Evolutionary conservation across 2,329 filamentous ascomycete species (phyloP), one percentile per base, ranked within the genome.

Genomic region (Calonectria honghensis): DNA sequence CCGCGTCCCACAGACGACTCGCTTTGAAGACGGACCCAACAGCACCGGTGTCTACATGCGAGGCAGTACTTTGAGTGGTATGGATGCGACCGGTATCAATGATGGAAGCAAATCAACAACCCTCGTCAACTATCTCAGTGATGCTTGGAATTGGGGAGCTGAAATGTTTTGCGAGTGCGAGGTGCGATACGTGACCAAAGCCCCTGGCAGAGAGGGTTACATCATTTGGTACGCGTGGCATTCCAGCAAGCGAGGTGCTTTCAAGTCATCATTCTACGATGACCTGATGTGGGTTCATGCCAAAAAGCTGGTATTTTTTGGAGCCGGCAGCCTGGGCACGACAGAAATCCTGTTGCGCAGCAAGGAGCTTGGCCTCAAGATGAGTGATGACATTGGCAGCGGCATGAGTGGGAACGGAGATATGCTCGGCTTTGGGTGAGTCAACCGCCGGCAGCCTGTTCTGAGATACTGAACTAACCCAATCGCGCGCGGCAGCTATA

Each of bases 81-180:
- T 93, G 82, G 93, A 94, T 77, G 84, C 83, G 50, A 93, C 92
- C 0, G 93, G 92, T 1, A 78, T 93, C 73, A 94, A 94, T 77
- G 93, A 94, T 81, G 91, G 91, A 2, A 93, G 91, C 37, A 94
- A 94, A 83, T 93, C 89, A 24, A 92, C 90, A 14, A 93, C 91
- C 0, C 85, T 92, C 1, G 91, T 93, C 48, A 94, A 92, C 0
- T 94, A 94, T 78, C 85, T 94, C 10, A 88, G 91, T 10, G 93
- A 94, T 81, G 92, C 93, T 2, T 94, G 92, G 92, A 93, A 93
- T 79, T 93, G 92, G 91, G 93, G 92, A 11, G 91, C 93, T 16
- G 92, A 94, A 79, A 90, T 94, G 83, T 94, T 94, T 76, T 94
- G 93, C 82, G 89, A 92, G 78, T 92, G 91, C 74, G 92, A 94